These are phyloP conservation scores for Schizophyllum commune DNA, from an alignment of 1,284 basidiomycete genomes.

Conservation along the genomic window DNA sequence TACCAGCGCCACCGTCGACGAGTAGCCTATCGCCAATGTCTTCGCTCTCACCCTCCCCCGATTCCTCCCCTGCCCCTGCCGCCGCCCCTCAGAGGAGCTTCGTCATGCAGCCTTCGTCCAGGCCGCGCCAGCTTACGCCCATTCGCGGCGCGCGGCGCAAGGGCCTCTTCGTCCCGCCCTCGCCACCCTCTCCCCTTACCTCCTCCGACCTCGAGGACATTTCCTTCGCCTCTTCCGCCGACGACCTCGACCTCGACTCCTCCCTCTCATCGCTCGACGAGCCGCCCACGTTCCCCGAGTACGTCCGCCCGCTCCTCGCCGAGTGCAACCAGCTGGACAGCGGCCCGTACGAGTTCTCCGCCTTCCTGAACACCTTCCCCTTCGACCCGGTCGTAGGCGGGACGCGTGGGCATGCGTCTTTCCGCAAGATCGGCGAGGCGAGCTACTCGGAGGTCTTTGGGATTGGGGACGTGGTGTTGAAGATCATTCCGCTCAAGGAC, in stretches of 20 bases:
- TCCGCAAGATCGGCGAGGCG: conserved; percentile 91
- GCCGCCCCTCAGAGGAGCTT: neutral
- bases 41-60: neutral
- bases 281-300: conserved; percentile 30
- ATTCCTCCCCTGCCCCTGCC: neutral
- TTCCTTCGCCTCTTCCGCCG: conserved; percentile 23
- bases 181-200: conserved; percentile 43
- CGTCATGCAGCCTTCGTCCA: conserved; percentile 3
- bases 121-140: conserved; percentile 54
- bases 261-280: conserved; percentile 12
- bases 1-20: neutral
- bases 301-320: conserved; percentile 51
- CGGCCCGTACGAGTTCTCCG: conserved; percentile 65
- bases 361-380: conserved; percentile 73
- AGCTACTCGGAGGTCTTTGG: conserved; percentile 97
- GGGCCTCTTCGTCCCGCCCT: conserved; percentile 33
- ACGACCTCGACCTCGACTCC: conserved; percentile 10
- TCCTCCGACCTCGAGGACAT: conserved; percentile 50
- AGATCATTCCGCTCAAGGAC: conserved; percentile 72
- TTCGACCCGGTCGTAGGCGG: conserved; percentile 48
- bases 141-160: conserved; percentile 37
- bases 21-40: neutral
- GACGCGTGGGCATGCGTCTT: conserved; percentile 23
- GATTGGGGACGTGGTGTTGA: conserved; percentile 78
- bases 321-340: conserved; percentile 54